These are phyloP conservation scores for Melastoma malabathricum DNA, from an alignment of 345 rosid genomes.

Conservation along the genomic window DNA sequence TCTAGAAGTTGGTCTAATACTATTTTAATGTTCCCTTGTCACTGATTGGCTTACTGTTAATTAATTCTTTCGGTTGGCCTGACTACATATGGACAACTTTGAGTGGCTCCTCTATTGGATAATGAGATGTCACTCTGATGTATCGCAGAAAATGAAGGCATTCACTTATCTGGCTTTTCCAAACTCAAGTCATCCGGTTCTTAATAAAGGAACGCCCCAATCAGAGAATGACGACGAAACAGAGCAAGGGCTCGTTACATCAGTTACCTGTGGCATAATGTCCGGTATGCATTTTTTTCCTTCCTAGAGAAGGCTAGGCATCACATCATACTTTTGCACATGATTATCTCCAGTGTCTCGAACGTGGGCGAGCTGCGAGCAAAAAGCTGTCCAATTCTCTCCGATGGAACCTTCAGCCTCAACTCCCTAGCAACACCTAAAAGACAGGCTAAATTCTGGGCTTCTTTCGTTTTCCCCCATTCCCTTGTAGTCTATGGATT, in stretches of 20 bases:
- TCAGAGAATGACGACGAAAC: conserved; percentile 38
- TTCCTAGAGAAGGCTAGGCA: no score
- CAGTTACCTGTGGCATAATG: conserved; percentile 66
- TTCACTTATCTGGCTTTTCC: conserved; percentile 76
- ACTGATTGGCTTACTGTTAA: no score
- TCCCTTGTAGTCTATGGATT: background rate
- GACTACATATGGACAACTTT: no score
- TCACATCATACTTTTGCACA: conserved; percentile 2
- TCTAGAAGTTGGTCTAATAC: no score
- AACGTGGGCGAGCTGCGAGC: conserved; percentile 59
- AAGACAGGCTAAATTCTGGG: conserved; percentile 14
- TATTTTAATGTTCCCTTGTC: no score
- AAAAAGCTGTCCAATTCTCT: conserved; percentile 62
- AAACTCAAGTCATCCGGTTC: conserved; percentile 47
- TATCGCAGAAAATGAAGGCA: conserved; percentile 65
- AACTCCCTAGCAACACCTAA: conserved; percentile 28
- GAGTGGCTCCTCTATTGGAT: conserved; percentile 1
- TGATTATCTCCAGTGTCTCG: conserved; percentile 53
- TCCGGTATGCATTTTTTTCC: conserved; percentile 32
- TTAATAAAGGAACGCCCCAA: conserved; percentile 29
- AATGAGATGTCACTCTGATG: no score
- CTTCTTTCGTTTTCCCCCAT: background rate
- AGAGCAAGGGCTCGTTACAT: conserved; percentile 69
- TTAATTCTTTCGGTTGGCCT: no score
- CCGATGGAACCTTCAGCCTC: conserved; percentile 55